These are phyloP conservation scores for Saccharomycopsis malanga DNA, from an alignment of 805 yeast genomes.

Conservation along the genomic window DNA sequence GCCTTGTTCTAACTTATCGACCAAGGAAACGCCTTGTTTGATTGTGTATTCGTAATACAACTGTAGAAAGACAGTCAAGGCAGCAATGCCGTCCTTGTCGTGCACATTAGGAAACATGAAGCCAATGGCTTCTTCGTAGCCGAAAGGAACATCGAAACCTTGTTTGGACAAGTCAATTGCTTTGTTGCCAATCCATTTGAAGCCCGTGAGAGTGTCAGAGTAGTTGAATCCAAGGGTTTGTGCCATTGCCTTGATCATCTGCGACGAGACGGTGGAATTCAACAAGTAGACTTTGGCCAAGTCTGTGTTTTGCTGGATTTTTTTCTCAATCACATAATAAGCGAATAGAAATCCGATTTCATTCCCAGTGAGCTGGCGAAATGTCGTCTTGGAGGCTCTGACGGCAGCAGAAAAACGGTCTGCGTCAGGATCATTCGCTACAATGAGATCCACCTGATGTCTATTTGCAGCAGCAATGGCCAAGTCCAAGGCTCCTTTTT, in stretches of 20 bases:
- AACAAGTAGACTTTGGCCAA: conserved; percentile 45
- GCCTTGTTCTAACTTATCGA: conserved; percentile 42
- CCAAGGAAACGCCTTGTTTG: conserved; percentile 32
- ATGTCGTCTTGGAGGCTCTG: conserved; percentile 35
- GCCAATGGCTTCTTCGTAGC: conserved; percentile 93
- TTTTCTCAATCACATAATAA: conserved; percentile 41
- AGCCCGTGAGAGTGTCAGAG: conserved; percentile 87
- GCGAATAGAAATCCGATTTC: conserved; percentile 87
- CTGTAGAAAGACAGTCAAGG: conserved; percentile 69
- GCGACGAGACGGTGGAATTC: conserved; percentile 91
- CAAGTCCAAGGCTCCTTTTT: conserved; percentile 76
- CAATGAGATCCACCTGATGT: conserved; percentile 41
- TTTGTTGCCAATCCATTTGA: conserved; percentile 94
- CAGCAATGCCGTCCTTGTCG: conserved; percentile 91
- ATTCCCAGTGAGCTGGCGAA: conserved; percentile 86
- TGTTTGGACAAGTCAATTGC: conserved; percentile 61
- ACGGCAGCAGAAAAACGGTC: conserved; percentile 86
- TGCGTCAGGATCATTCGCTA: conserved; percentile 97
- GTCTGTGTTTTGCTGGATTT: conserved; percentile 23
- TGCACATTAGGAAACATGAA: conserved; percentile 79
- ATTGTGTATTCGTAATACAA: conserved; percentile 31
- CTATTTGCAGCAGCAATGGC: conserved; percentile 60
- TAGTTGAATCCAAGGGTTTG: conserved; percentile 49
- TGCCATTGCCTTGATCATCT: conserved; percentile 67
- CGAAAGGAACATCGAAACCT: conserved; percentile 77